Evolutionary conservation across 306 rosid species (phyloP), one percentile per base, ranked within the genome.

Genomic region (Quercus bicolor): DNA sequence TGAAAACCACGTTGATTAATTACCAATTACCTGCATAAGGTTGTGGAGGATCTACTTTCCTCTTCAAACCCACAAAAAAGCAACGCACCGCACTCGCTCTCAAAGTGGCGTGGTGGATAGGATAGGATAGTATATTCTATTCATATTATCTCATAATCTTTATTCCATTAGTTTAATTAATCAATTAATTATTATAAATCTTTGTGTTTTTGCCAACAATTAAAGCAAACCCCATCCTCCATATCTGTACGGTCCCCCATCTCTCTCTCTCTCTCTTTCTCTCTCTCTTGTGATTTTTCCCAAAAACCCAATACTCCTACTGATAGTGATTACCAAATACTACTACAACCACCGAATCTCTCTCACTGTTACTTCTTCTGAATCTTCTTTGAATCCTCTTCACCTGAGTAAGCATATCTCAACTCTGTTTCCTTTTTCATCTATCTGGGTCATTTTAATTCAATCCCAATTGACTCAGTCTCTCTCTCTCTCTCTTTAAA

Each of bases 171-270:
- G 68, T 13, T 61, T 53, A 20, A 21, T 11, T 40, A 33, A 56
- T 45, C 53, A 29, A 72, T 23, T 53, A 26, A 15, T 72, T 20
- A 3, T 24, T 45, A n/a, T 45, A n/a, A 68, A 37, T 70, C 56
- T 16, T 13, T 13, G 1, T 26, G 21, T 1, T 68, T 48, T 88
- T 72, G 87, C 83, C 88, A 70, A 61, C 82, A 69, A 48, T 84
- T 45, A 81, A 92, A 86, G 89, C 87, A 69, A 87, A 59, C 62
- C 80, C 20, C 20, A 70, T 62, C 81, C 56, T 1, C 73, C 69
- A 66, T 74, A 65, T 23, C 69, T 13, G 77, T 52, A 72, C 74
- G 72, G 80, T 66, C 19, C 70, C 70, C 45, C 20, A 26, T 70
- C 5, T 76, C 45, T 26, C 26, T 70, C 5, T n/a, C 2, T 26